Evolutionary conservation across 768 basidiomycete species (phyloP).

Genomic region (Termitomyces sp.): DNA sequence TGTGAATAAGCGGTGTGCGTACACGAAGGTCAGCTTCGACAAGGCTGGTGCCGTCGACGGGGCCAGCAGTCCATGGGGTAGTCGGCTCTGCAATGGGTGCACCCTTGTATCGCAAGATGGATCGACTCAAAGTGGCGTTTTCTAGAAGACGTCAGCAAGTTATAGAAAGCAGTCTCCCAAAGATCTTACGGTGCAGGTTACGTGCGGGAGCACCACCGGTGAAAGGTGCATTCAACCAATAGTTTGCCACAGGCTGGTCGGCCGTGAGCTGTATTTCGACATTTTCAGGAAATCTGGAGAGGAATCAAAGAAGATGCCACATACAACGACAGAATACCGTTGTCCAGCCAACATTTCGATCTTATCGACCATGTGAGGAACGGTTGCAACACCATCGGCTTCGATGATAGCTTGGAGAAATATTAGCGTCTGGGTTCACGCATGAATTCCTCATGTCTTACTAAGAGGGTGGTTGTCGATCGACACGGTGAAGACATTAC

Average conservation of each 20-base stretch:
- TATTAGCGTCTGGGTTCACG: neutral
- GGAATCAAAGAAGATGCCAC: neutral
- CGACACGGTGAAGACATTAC: conserved; percentile 30
- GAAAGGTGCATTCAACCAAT: conserved; percentile 40
- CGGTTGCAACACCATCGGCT: conserved; percentile 34
- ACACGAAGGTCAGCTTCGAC: conserved; percentile 15
- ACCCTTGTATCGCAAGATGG: conserved; percentile 33
- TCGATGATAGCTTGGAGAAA: conserved; percentile 27
- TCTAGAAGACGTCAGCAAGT: conserved; percentile 3
- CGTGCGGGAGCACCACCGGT: conserved; percentile 25
- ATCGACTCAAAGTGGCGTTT: conserved; percentile 24
- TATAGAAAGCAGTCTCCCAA: no score
- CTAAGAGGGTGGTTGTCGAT: conserved; percentile 28
- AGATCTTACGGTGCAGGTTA: conserved; percentile 28
- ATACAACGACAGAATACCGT: conserved; percentile 42
- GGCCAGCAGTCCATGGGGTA: conserved; percentile 21
- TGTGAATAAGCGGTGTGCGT: neutral
- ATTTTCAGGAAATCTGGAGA: neutral
- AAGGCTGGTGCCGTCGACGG: conserved; percentile 10
- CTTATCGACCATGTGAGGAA: conserved; percentile 30
- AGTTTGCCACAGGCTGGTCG: conserved; percentile 42
- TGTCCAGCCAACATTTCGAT: conserved; percentile 45
- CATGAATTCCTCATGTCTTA: neutral
- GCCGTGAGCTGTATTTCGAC: conserved; percentile 24
- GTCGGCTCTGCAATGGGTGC: conserved; percentile 28